Conservation (phyloP, 2,329 filamentous ascomycete species). For the Anthostomella pinea region DNA sequence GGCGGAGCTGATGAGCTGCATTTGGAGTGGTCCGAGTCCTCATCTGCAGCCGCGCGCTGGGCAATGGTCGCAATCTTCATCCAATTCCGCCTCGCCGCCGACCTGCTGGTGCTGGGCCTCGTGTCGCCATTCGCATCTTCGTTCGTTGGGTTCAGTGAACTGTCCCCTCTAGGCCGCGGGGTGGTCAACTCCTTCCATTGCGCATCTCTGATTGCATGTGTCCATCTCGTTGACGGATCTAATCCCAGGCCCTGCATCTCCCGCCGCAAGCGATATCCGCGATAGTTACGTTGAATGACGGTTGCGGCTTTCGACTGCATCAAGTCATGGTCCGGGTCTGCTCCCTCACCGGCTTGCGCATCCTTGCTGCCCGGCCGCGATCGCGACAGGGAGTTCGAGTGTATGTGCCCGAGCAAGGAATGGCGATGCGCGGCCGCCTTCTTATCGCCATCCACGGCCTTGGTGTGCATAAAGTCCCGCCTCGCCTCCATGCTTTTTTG, state of each 20-base stretch:
- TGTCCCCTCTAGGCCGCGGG: constrained; percentile 38
- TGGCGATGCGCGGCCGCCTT: not conserved
- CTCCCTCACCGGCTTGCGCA: constrained; percentile 2
- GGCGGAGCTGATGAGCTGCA: constrained; percentile 31
- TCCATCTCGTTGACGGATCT: constrained; percentile 68
- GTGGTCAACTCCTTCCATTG: constrained; percentile 51
- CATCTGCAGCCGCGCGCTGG: constrained; percentile 68
- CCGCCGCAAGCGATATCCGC: constrained; percentile 71
- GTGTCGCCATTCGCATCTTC: constrained; percentile 8
- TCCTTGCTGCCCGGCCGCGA: constrained; percentile 9
- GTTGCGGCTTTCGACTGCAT: constrained; percentile 46
- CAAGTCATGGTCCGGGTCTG: constrained; percentile 20
- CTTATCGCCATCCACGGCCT: constrained; percentile 16
- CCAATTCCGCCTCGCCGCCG: constrained; percentile 66
- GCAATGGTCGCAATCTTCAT: constrained; percentile 69
- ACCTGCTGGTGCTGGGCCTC: constrained; percentile 23
- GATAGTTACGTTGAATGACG: constrained; percentile 68
- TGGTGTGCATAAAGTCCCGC: constrained; percentile 34
- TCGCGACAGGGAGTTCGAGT: constrained; percentile 9
- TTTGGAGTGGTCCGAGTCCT: constrained; percentile 47
- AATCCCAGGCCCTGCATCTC: constrained; percentile 68
- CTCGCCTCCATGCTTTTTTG: constrained; percentile 27
- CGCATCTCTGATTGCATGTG: constrained; percentile 60
- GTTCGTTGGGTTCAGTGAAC: constrained; percentile 6
- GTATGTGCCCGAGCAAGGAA: constrained; percentile 9